Evolutionary conservation across 352 stramenopile species (phyloP).

Genomic region (Discostella stelligera): DNA sequence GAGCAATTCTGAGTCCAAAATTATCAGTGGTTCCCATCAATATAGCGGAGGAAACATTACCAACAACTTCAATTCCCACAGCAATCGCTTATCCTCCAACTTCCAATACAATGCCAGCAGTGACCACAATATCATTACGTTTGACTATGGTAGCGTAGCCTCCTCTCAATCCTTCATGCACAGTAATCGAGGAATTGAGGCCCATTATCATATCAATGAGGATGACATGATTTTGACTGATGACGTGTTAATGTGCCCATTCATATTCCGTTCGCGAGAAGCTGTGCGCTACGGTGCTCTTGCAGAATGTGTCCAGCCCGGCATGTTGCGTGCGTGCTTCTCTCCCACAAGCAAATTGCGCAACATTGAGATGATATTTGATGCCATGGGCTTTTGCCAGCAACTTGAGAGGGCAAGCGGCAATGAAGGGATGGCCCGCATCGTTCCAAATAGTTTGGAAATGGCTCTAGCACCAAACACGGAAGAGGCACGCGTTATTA

Average conservation of each 20-base stretch:
- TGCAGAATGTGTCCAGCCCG: conserved; percentile 72
- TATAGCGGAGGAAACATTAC: not conserved
- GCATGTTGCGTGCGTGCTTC: conserved; percentile 76
- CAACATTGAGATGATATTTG: conserved; percentile 78
- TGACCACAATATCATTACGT: conserved; percentile 41
- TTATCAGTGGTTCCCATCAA: not conserved
- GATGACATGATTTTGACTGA: conserved; percentile 79
- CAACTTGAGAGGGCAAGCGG: conserved; percentile 75
- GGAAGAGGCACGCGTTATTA: conserved; percentile 72
- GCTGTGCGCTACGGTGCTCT: conserved; percentile 72
- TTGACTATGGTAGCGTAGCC: conserved; percentile 49
- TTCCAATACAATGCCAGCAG: conserved; percentile 2
- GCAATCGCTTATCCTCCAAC: conserved; percentile 8
- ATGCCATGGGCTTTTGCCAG: conserved; percentile 83
- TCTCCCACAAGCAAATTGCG: conserved; percentile 66
- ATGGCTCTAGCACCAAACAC: conserved; percentile 71
- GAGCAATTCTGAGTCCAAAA: not conserved
- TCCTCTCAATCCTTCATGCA: conserved; percentile 56
- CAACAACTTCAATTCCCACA: conserved; percentile 14
- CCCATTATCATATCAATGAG: conserved; percentile 77
- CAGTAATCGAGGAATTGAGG: conserved; percentile 50
- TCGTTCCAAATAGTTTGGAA: conserved; percentile 77
- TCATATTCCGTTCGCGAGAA: conserved; percentile 74
- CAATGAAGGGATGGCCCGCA: conserved; percentile 62
- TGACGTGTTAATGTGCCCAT: conserved; percentile 78